phyloP scores from a whole-genome alignment of 1,139 yeast genomes.

The Saccharomycopsis hybrid region DNA sequence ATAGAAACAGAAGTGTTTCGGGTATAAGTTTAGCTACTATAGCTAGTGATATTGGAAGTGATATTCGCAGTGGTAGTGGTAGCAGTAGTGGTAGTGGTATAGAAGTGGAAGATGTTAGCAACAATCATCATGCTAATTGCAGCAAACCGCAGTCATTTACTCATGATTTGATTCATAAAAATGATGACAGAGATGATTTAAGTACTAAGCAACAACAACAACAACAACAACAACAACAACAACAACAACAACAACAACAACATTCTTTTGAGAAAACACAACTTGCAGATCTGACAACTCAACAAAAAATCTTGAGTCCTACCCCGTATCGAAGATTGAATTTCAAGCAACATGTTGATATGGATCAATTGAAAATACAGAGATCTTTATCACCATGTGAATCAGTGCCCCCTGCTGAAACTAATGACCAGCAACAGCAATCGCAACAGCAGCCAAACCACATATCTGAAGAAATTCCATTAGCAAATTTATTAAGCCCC shows the following conservation, averaged over 20 bases:
- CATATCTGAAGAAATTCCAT: not conserved
- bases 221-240: no score
- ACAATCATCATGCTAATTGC: no score
- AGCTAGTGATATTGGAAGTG: not conserved
- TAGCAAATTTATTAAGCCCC: conserved; percentile 3
- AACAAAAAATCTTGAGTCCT: no score
- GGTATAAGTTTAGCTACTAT: not conserved
- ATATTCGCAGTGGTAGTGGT: not conserved
- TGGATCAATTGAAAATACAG: conserved; percentile 12
- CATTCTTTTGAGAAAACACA: no score
- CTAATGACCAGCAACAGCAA: not conserved
- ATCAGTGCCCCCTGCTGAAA: not conserved
- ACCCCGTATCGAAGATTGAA: conserved; percentile 14
- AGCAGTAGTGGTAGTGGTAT: not conserved
- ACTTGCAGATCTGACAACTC: no score
- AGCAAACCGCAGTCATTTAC: no score
- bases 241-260: no score
- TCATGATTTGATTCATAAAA: not conserved
- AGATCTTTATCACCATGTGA: conserved; percentile 16
- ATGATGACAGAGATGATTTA: no score
- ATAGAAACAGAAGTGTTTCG: conserved; percentile 1
- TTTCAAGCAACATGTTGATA: conserved; percentile 12
- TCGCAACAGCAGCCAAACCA: not conserved
- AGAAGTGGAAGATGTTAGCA: no score
- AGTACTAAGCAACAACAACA: no score